Base-by-base conservation (phyloP, 257 asterid species). In the Solanum pinnatisectum region DNA sequence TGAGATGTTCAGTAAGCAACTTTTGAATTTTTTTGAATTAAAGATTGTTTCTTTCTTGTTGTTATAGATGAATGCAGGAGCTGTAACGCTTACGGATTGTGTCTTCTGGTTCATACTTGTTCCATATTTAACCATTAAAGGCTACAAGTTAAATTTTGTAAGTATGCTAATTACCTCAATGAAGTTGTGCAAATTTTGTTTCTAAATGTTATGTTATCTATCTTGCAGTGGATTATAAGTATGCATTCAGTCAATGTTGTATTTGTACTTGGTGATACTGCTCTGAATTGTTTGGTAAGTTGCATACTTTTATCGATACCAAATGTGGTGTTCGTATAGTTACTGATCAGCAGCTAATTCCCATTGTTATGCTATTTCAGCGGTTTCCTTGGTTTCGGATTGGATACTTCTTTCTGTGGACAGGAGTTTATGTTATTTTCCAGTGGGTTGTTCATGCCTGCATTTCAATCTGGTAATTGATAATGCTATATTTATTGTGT, bases 361-460 rank as follows among this genome's bases (percentile, higher is more conserved):
- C 18, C 44, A 37, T 4, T 42, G 32, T 83, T 74, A 4, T 82
- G 85, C 32, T 30, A 67, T 70, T 95, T 90, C 98, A 97, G 99
- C 90, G 97, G 87, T 97, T 97, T 87, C 99, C 99, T 30, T 96
- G 98, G 98, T 97, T 95, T 79, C 91, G 98, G 67, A 97, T 97
- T 52, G 98, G 98, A 52, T 97, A 95, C 85, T 97, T 95, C 86
- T 90, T 95, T 68, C 89, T 95, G 33, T 96, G 98, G 98, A 97
- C 99, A 73, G 52, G 90, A 16, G 89, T 87, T 83, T 95, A 92
- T 88, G 98, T 97, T 35, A 67, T 94, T 78, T 95, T 96, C 86
- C 98, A 92, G 11, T 97, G 99, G 99, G 87, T 93, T 67, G 91
- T 94, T 87, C 98, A 95, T 79, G 99, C 99, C 27, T 92, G 98